Evolutionary conservation across 2,329 filamentous ascomycete genomes (phyloP), one percentile per base, ranked within the genome.

Genomic region (Bipolaris bicolor): DNA sequence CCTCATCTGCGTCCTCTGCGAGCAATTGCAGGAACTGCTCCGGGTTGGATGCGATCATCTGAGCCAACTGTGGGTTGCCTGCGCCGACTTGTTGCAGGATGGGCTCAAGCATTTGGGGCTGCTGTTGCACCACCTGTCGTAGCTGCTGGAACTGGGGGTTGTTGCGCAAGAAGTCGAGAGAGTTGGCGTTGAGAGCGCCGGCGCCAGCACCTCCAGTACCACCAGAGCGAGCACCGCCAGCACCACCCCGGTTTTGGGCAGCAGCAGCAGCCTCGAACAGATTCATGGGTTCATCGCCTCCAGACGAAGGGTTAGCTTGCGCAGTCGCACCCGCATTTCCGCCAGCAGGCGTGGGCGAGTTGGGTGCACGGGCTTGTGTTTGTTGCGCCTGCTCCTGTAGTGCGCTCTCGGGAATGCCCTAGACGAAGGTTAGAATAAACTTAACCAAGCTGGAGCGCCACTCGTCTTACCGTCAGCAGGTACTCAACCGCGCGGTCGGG

Each of bases 131-230:
- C 20, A 99, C 89, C 79, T 97, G 93, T 62, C 95, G 90, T 58
- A 99, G 86, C 80, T 99, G 95, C 80, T 98, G 95, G 81, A 99
- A 99, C 78, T 98, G 94, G 22, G 93, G 89, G 77, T 98, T 98
- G 78, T 93, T 91, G 72, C 95, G 89, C 54, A 99, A 83, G 77
- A 97, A 98, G 64, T 98, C 94, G 57, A 99, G 86, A 72, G 93
- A 96, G 24, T 89, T 90, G 24, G 91, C 80, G 39, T 85, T 84
- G 57, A 79, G 79, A 44, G 77, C 80, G 52, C 73, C 78, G 18
- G 75, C 78, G 52, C 80, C 83, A 29, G 79, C 84, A 33, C 80
- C 83, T 3, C 79, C 81, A 13, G 81, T 80, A 22, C 79, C 81
- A 60, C 76, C 80, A n/a, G 78, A 77, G 34, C 82, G 72, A 57